phyloP scores from a whole-genome alignment of 2,329 filamentous ascomycete genomes.

The Claviceps paspali region DNA sequence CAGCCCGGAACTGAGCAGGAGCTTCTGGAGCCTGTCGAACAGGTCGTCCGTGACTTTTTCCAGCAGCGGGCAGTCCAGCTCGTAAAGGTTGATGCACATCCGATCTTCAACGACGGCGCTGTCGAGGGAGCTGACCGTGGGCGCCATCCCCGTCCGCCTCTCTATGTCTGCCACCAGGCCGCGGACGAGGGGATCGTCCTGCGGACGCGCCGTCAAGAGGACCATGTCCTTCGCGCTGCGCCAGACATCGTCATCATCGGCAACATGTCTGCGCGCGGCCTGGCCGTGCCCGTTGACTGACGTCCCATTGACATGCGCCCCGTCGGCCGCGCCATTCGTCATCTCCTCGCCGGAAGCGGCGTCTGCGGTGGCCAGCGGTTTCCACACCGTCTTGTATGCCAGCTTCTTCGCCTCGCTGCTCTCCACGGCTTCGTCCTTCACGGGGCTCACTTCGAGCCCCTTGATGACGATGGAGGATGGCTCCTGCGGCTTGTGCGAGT shows the following conservation, averaged over 20 bases:
- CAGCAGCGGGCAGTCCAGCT: slow-evolving; percentile 29
- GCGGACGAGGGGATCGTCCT: not conserved
- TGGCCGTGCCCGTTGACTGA: slow-evolving; percentile 1
- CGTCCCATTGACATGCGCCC: not conserved
- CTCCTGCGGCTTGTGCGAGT: slow-evolving; percentile 9
- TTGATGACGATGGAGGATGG: slow-evolving; percentile 19
- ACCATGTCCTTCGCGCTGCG: not conserved
- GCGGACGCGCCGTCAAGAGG: not conserved
- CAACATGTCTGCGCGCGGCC: not conserved
- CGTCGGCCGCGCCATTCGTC: not conserved
- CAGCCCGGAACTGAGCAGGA: slow-evolving; percentile 12
- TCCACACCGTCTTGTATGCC: not conserved
- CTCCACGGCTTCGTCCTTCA: slow-evolving; percentile 17
- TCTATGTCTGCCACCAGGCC: not conserved
- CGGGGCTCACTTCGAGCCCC: slow-evolving; percentile 25
- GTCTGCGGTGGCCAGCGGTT: not conserved
- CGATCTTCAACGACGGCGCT: not conserved
- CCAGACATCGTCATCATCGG: not conserved
- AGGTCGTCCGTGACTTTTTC: slow-evolving; percentile 17
- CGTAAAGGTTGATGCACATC: slow-evolving; percentile 12
- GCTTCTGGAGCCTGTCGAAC: not conserved
- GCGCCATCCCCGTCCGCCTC: slow-evolving; percentile 7
- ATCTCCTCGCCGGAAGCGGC: not conserved
- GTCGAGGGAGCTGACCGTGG: slow-evolving; percentile 8
- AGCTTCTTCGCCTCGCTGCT: not conserved